A percentile compares a stretch with the other conserved stretches of the same genome.
These are phyloP conservation scores for Rutstroemia sp. DNA, from an alignment of 2,329 filamentous ascomycete genomes.

Conservation along the genomic window DNA sequence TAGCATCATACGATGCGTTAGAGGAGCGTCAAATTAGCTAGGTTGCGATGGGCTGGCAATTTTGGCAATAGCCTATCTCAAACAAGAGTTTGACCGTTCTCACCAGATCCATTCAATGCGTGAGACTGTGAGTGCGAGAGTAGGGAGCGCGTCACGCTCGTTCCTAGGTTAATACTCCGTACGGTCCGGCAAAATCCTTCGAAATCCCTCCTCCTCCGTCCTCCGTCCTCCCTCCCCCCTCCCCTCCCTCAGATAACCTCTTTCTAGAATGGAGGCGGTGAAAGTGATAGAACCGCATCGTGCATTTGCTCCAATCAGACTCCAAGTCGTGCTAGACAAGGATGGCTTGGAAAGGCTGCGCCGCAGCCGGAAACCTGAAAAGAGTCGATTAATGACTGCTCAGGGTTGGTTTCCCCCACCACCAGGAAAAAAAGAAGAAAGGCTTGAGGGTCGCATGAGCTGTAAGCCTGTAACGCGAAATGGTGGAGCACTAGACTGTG, in stretches of 20 bases:
- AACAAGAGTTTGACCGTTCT: not conserved
- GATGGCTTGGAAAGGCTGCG: slow-evolving; percentile 6
- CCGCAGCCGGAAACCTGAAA: slow-evolving; percentile 7
- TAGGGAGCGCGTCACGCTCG: slow-evolving; percentile 1
- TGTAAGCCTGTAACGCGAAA: slow-evolving; percentile 11
- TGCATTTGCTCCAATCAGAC: not conserved
- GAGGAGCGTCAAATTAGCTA: not conserved
- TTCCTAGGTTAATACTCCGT: not conserved
- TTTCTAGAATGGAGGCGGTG: slow-evolving; percentile 6
- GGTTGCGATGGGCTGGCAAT: not conserved
- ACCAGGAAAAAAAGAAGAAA: slow-evolving; percentile 2
- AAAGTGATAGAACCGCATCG: not conserved
- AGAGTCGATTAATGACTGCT: not conserved
- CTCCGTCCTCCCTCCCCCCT: not conserved
- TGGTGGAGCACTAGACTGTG: slow-evolving; percentile 15
- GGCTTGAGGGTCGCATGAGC: slow-evolving; percentile 18
- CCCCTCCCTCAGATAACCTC: not conserved
- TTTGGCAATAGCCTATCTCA: not conserved
- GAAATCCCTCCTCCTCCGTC: not conserved
- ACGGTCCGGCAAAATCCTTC: not conserved
- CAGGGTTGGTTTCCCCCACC: slow-evolving; percentile 3
- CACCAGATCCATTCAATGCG: no score
- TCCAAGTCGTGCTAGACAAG: not conserved
- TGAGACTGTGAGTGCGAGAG: no score
- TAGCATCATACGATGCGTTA: not conserved